Evolutionary conservation across 23 red algal species (phyloP).

Genomic region (Gracilaria caudata): DNA sequence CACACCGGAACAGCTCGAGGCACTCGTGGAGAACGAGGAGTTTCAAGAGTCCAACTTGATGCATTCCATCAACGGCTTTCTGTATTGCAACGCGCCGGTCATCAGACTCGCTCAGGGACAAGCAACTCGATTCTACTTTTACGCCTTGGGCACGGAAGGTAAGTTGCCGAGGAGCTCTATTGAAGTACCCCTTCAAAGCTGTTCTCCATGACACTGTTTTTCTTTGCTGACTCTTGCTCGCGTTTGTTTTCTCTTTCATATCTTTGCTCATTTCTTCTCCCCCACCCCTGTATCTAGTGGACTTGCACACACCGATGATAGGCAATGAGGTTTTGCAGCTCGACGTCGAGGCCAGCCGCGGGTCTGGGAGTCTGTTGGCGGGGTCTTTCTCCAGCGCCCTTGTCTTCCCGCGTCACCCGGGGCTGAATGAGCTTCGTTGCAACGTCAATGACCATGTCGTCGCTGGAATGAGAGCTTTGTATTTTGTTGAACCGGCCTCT

Average conservation of each 20-base stretch:
- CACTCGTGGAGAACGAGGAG: slow-evolving; percentile 35
- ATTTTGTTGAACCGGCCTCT: background rate
- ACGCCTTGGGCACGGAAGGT: slow-evolving; percentile 49
- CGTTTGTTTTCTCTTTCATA: no score
- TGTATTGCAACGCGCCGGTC: slow-evolving; percentile 61
- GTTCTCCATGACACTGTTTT: no score
- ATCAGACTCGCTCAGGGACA: slow-evolving; percentile 24
- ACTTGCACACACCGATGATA: slow-evolving; percentile 59
- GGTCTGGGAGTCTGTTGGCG: slow-evolving; percentile 17
- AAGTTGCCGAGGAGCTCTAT: background rate
- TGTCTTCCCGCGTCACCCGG: slow-evolving; percentile 27
- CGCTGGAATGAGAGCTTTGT: slow-evolving; percentile 44
- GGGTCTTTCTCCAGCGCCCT: slow-evolving; percentile 43
- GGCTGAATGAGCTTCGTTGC: slow-evolving; percentile 38
- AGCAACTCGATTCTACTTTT: slow-evolving; percentile 41
- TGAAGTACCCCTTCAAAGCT: background rate
- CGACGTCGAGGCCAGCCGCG: slow-evolving; percentile 30
- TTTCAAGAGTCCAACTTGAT: slow-evolving; percentile 63
- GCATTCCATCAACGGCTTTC: slow-evolving; percentile 53
- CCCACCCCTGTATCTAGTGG: slow-evolving; percentile 1
- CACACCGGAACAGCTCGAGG: slow-evolving; percentile 7
- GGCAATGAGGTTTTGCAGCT: slow-evolving; percentile 21
- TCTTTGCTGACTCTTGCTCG: no score
- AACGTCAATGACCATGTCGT: slow-evolving; percentile 51
- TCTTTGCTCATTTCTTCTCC: background rate